phyloP scores from a whole-genome alignment of 257 asterid genomes.

The Perilla frutescens region DNA sequence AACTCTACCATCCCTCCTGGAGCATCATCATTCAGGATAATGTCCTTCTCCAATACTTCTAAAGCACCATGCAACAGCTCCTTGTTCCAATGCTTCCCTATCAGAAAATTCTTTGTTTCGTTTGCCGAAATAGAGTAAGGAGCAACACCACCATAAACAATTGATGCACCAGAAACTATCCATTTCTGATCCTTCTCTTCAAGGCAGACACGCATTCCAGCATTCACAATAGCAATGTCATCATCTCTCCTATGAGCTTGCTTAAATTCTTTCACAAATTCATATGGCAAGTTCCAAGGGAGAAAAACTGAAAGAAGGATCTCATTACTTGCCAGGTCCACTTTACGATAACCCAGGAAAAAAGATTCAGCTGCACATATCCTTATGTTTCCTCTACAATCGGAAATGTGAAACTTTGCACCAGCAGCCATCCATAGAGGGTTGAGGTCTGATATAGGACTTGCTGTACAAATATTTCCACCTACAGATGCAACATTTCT shows the following conservation, averaged over 20 bases:
- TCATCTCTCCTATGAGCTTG: slow-evolving; percentile 97
- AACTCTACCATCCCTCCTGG: slow-evolving; percentile 99
- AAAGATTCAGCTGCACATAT: slow-evolving; percentile 69
- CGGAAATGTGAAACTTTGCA: slow-evolving; percentile 71
- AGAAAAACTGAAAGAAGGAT: slow-evolving; percentile 77
- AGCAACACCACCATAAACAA: slow-evolving; percentile 94
- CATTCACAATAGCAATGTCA: slow-evolving; percentile 95
- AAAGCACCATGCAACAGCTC: slow-evolving; percentile 69
- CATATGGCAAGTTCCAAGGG: slow-evolving; percentile 77
- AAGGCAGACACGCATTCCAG: slow-evolving; percentile 83
- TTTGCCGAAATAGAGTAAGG: slow-evolving; percentile 70
- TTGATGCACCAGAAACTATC: slow-evolving; percentile 78
- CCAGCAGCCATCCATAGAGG: slow-evolving; percentile 94
- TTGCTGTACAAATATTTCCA: slow-evolving; percentile 97
- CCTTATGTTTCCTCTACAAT: slow-evolving; percentile 66
- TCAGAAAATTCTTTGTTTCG: slow-evolving; percentile 62
- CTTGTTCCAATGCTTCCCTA: slow-evolving; percentile 75
- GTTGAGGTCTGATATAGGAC: slow-evolving; percentile 97
- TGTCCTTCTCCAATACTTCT: slow-evolving; percentile 66
- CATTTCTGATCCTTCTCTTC: slow-evolving; percentile 62
- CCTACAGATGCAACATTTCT: slow-evolving; percentile 88
- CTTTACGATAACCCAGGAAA: slow-evolving; percentile 87
- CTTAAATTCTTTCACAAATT: slow-evolving; percentile 88
- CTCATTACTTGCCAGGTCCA: slow-evolving; percentile 74
- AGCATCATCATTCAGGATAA: slow-evolving; percentile 80